Percentiles rank a stretch among this genome's conserved stretches.
phyloP scores from a whole-genome alignment of 1,284 basidiomycete species.

The Leccinum fuscescens region DNA sequence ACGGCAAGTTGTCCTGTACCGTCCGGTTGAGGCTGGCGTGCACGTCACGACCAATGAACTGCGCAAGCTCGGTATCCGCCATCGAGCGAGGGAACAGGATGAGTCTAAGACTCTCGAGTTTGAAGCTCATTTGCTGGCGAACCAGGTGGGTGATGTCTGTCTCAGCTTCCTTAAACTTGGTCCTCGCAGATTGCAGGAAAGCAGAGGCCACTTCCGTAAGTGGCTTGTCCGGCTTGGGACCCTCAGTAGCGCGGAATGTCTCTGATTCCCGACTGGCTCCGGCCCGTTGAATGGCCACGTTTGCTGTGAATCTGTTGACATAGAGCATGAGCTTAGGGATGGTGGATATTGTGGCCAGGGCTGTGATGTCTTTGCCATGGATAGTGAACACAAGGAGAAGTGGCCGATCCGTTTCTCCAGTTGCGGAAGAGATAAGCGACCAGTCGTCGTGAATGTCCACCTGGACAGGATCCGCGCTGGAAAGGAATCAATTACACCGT shows the following conservation, averaged over 20 bases:
- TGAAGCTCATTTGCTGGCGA: slow-evolving; percentile 69
- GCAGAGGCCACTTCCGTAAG: slow-evolving; percentile 81
- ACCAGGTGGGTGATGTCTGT: slow-evolving; percentile 58
- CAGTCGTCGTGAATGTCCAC: slow-evolving; percentile 83
- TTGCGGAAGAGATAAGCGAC: slow-evolving; percentile 49
- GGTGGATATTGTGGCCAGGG: slow-evolving; percentile 69
- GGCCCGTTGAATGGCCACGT: slow-evolving; percentile 70
- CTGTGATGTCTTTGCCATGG: slow-evolving; percentile 67
- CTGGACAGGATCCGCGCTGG: slow-evolving; percentile 74
- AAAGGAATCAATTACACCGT: slow-evolving; percentile 1
- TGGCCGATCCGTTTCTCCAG: slow-evolving; percentile 49
- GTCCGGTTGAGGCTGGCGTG: slow-evolving; percentile 64
- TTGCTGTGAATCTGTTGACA: slow-evolving; percentile 67
- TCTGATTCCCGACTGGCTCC: slow-evolving; percentile 72
- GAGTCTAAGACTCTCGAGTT: slow-evolving; percentile 57
- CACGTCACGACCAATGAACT: slow-evolving; percentile 66
- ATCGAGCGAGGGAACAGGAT: slow-evolving; percentile 76
- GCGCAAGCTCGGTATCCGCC: slow-evolving; percentile 69
- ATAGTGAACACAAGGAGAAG: slow-evolving; percentile 77
- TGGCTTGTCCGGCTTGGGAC: slow-evolving; percentile 71
- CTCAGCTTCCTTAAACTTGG: slow-evolving; percentile 64
- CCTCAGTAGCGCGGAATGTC: slow-evolving; percentile 64
- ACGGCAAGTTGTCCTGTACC: slow-evolving; percentile 47
- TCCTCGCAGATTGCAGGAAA: slow-evolving; percentile 73
- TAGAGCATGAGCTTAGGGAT: slow-evolving; percentile 74